Evolutionary conservation across 148 eudicot genomes (phyloP), one percentile per base, ranked within the genome.

Genomic region (Arbutus unedo): DNA sequence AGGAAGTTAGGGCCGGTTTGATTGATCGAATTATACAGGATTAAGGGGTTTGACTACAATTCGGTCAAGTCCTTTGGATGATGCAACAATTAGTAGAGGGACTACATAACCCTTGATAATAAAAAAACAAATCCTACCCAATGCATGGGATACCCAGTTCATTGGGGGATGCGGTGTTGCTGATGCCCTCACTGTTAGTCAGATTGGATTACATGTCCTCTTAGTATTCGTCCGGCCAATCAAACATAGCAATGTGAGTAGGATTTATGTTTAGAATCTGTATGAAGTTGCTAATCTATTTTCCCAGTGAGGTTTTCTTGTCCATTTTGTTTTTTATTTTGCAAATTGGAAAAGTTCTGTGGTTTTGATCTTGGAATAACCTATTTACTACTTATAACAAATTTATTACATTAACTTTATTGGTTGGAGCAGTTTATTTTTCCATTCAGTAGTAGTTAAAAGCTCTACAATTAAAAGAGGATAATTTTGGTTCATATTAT

Each of bases 301-400:
- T 74, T 3, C 4, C 38, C 78, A 21, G 43, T 10, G 18, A 74
- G 55, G 43, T 74, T 79, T 72, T 79, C 59, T 62, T 23, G 81
- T 62, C 54, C 15, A 62, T 62, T n/a, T 14, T 62, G 38, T 31
- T 31, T 31, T 31, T 1, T 31, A 31, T 31, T 31, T 31, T 25
- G 54, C 6, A 25, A 47, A 8, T 21, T 64, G 70, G 70, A 23
- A 50, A 60, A 60, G 67, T 60, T 59, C 21, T 57, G 64, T 57
- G 18, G 71, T 10, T 13, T 79, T 11, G 55, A 31, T 43, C 47
- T 49, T 25, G 79, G 47, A 60, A 23, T 76, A 31, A 49, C 41
- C 38, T 49, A 0, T 38, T n/a, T n/a, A n/a, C n/a, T 74, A 44
- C 4, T 11, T 50, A 13, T 23, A 25, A 51, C 44, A 50, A 16